These are phyloP conservation scores for Eucalyptus sp. DNA, from an alignment of 345 rosid species.

Conservation along the genomic window DNA sequence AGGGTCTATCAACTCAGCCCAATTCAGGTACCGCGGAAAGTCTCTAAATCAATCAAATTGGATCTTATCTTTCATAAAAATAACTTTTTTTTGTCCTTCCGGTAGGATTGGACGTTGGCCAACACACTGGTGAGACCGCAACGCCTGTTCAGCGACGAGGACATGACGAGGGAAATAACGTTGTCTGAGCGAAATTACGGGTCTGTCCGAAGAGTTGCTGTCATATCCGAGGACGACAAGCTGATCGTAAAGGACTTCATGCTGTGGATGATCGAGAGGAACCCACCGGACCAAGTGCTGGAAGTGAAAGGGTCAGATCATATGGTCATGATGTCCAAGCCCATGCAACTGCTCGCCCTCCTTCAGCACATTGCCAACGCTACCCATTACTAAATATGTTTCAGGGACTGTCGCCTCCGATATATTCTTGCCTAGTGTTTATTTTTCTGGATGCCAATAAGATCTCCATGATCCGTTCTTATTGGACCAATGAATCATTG, in stretches of 20 bases:
- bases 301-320: conserved; percentile 36
- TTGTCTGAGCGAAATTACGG: conserved; percentile 24
- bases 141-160: conserved; percentile 16
- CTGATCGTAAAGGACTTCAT: conserved; percentile 3
- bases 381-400: background rate
- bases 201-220: conserved; percentile 23
- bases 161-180: conserved; percentile 17
- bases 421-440: fast-evolving
- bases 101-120: conserved; percentile 36
- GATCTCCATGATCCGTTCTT: too few relatives aligned
- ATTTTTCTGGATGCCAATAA: too few relatives aligned
- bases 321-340: conserved; percentile 44
- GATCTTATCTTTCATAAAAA: background rate
- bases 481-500: background rate
- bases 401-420: too few relatives aligned
- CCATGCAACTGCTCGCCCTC: conserved; percentile 1
- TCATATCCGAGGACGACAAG: conserved; percentile 23
- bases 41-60: background rate
- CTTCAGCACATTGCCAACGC: conserved; percentile 5
- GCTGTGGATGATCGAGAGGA: conserved; percentile 25
- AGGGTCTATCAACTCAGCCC: conserved; percentile 36
- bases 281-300: conserved; percentile 30
- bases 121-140: conserved; percentile 19
- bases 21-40: conserved; percentile 6
- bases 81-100: too few relatives aligned